Evolutionary conservation across 2,329 filamentous ascomycete species (phyloP), one percentile per base, ranked within the genome.

Genomic region (Aspergillus texensis): DNA sequence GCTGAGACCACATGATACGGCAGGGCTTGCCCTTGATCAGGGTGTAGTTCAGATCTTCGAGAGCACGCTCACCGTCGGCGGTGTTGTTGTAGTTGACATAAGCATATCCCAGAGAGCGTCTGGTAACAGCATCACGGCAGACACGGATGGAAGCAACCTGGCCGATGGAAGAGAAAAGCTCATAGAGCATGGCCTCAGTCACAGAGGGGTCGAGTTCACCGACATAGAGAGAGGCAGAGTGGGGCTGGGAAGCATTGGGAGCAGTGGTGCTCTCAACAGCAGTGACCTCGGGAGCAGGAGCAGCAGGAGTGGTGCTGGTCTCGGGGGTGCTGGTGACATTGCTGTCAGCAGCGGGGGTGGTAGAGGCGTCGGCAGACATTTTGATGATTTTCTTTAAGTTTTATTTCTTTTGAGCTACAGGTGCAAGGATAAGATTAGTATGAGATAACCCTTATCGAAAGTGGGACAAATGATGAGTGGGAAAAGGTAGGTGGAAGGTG

Each of bases 1-100:
- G 95, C 88, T 99, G 95, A 70, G 95, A 99, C 95, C 95, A 99
- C 95, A 99, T 99, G 85, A 99, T 99, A 78, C 95, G 94, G 91
- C 95, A 99, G 65, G 95, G 94, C 78, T 92, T 93, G 75, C 94
- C 94, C 88, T 98, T 98, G 86, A 99, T 98, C 75, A 97, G 86
- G 68, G 95, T 99, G 87, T 99, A 99, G 89, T 99, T 99, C 74
- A 99, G 88, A 84, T 99, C 95, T 84, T 99, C 95, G 66, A 99
- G 90, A 75, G 95, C 95, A 83, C 96, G 96, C 87, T 99, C 95
- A 75, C 95, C 95, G 80, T 99, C 95, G 67, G 89, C 81, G 67
- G 94, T 96, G 81, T 93, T 94, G 87, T 98, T 99, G 89, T 98
- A 99, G 89, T 99, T 99, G 83, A 99, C 95, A 82, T 99, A 99